Conservation (phyloP, 2,329 filamentous ascomycete genomes). For the Cercospora berteroae region DNA sequence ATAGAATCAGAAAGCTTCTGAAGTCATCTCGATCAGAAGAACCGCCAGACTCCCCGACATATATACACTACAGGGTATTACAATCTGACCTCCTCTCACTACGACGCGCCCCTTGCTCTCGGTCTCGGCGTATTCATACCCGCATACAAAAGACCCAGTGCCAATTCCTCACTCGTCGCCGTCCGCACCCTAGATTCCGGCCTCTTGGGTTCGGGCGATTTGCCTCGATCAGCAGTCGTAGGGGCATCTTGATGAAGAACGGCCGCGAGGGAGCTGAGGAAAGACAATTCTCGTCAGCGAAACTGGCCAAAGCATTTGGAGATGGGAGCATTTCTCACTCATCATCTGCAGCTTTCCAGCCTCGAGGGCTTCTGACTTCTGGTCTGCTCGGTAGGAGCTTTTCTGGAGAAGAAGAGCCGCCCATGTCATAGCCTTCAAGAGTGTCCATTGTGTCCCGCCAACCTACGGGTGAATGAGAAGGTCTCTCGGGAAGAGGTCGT, state of each 20-base stretch:
- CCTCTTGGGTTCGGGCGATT: background rate
- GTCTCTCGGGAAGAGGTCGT: slow-evolving; percentile 3
- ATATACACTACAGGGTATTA: background rate
- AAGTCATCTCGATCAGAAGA: background rate
- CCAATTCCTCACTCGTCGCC: slow-evolving; percentile 6
- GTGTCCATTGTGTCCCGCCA: slow-evolving; percentile 2
- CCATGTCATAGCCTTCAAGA: background rate
- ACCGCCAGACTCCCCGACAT: background rate
- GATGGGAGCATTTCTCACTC: slow-evolving; percentile 5
- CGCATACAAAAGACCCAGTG: background rate
- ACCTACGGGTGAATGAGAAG: background rate
- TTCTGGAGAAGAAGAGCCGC: background rate
- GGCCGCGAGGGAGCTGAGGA: background rate
- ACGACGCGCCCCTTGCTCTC: background rate
- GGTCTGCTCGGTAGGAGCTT: background rate
- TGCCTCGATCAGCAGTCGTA: background rate
- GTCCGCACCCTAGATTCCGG: background rate
- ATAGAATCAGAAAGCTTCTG: background rate
- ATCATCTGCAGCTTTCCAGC: slow-evolving; percentile 4
- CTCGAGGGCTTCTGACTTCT: background rate
- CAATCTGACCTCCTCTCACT: background rate
- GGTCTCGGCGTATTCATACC: background rate
- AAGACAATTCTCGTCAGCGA: background rate
- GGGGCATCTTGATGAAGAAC: background rate
- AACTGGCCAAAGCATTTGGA: background rate